Evolutionary conservation across 2,329 filamentous ascomycete genomes (phyloP), one percentile per base, ranked within the genome.

Genomic region (Colletotrichum eremochloae): DNA sequence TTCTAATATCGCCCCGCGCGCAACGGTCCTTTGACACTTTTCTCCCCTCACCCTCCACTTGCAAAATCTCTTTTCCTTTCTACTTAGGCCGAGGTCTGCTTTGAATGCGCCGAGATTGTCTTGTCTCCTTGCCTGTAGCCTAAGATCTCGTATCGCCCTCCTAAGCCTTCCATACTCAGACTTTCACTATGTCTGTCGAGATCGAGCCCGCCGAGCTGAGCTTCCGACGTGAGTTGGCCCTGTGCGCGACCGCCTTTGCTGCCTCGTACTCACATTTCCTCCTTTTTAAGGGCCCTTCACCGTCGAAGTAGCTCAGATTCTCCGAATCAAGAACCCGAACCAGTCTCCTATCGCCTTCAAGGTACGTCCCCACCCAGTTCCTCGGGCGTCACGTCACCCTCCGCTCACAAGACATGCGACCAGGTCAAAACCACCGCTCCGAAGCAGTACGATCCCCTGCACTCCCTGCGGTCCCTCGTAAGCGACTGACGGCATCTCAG

Each of bases 361-460:
- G 89, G 90, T 92, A 86, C 74, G 84, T 71, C 44, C 40, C 31
- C 29, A 5, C 33, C 15, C 29, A 24, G 64, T 33, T 44, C 40
- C 53, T 61, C 33, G 44, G 48, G n/a, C 33, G 40, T 62, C 69
- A 50, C 29, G 53, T 72, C 12, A 57, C n/a, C 60, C 62, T 48
- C 68, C 53, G 60, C 74, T 75, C 63, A 63, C 58, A 70, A 53
- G 44, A 42, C 24, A 53, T 64, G 44, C 67, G 38, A 20, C 46
- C 77, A 97, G 95, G 96, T 99, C 84, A 99, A 99, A 91, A 99
- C 96, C 61, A 99, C 96, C 75, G 96, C 96, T 62, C 96, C 96
- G 44, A 98, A 98, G 86, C 96, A 98, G 96, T 99, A 93, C 80
- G 93, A 83, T 74, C 69, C 76, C 73, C 73, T 63, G 73, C 67